A percentile compares a stretch with the other conserved stretches of the same genome.
phyloP scores from a whole-genome alignment of 164 flowering plant genomes.

The Liriodendron chinense region DNA sequence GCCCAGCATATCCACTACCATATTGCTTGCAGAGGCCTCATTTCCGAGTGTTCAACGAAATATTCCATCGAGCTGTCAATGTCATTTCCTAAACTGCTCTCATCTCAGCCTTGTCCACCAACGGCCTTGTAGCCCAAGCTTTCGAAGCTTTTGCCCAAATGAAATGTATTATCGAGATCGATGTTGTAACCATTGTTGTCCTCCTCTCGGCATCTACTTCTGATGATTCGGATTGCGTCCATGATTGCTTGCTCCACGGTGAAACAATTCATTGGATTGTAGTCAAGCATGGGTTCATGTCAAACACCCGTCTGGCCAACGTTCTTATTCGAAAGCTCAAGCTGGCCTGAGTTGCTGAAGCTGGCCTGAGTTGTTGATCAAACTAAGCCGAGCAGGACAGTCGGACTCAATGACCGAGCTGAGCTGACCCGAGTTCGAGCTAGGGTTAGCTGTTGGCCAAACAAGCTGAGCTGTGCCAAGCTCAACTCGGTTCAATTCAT shows the following conservation, averaged over 20 bases:
- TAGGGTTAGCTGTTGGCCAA: no score
- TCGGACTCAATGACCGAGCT: no score
- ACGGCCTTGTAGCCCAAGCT: slow-evolving; percentile 9
- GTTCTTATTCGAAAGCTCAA: no score
- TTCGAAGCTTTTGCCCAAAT: slow-evolving; percentile 15
- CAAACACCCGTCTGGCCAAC: slow-evolving; percentile 16
- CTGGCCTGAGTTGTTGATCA: no score
- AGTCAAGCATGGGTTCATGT: slow-evolving; percentile 22
- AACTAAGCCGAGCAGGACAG: no score
- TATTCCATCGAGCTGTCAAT: slow-evolving; percentile 15
- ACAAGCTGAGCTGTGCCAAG: no score
- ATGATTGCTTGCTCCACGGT: slow-evolving; percentile 6
- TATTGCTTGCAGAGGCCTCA: slow-evolving; percentile 16
- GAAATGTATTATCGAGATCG: slow-evolving; percentile 11
- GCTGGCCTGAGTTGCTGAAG: no score
- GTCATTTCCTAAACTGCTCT: slow-evolving; percentile 27
- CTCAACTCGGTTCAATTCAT: no score
- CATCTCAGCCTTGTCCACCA: slow-evolving; percentile 14
- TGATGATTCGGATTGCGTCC: neutral
- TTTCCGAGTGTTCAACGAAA: slow-evolving; percentile 22
- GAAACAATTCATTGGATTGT: slow-evolving; percentile 18
- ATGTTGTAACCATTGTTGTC: slow-evolving; percentile 13
- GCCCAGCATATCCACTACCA: slow-evolving; percentile 20
- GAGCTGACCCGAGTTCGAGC: no score
- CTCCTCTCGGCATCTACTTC: slow-evolving; percentile 15